These are phyloP conservation scores for Torulaspora maleeae DNA, from an alignment of 805 yeast species.

Conservation along the genomic window DNA sequence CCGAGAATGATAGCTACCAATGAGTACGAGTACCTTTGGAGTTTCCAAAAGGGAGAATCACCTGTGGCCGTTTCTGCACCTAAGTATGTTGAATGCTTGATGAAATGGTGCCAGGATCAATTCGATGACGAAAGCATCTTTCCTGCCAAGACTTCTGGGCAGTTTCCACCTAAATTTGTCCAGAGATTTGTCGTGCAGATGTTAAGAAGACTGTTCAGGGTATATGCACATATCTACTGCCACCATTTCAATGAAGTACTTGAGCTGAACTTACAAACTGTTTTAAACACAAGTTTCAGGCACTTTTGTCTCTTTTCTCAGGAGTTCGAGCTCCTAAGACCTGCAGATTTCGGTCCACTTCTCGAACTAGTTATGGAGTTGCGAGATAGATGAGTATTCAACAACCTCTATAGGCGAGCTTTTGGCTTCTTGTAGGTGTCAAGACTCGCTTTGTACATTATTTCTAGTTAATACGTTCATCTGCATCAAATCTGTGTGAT, in stretches of 20 bases:
- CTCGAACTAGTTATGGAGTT: constrained; percentile 65
- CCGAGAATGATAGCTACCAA: constrained; percentile 98
- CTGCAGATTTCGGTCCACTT: constrained; percentile 87
- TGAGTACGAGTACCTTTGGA: constrained; percentile 97
- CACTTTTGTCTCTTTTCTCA: constrained; percentile 85
- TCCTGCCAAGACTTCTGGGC: constrained; percentile 87
- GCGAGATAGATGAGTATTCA: constrained; percentile 27
- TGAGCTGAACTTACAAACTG: constrained; percentile 88
- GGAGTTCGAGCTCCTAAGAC: constrained; percentile 72
- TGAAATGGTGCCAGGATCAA: constrained; percentile 93
- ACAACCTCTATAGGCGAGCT: not conserved
- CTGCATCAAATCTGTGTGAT: not conserved
- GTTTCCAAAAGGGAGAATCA: constrained; percentile 61
- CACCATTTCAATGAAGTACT: constrained; percentile 95
- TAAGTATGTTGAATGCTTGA: constrained; percentile 84
- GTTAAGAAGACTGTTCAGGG: constrained; percentile 84
- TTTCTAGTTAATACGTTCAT: not conserved
- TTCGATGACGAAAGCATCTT: constrained; percentile 87
- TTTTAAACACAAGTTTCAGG: constrained; percentile 87
- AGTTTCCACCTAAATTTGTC: constrained; percentile 81
- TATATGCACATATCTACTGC: constrained; percentile 95
- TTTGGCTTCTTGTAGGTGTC: not conserved
- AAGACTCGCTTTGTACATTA: constrained; percentile 1
- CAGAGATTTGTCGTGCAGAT: constrained; percentile 70
- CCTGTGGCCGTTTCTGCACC: constrained; percentile 93